These are phyloP conservation scores for Talaromyces sp. DNA, from an alignment of 2,329 filamentous ascomycete species.

Conservation along the genomic window DNA sequence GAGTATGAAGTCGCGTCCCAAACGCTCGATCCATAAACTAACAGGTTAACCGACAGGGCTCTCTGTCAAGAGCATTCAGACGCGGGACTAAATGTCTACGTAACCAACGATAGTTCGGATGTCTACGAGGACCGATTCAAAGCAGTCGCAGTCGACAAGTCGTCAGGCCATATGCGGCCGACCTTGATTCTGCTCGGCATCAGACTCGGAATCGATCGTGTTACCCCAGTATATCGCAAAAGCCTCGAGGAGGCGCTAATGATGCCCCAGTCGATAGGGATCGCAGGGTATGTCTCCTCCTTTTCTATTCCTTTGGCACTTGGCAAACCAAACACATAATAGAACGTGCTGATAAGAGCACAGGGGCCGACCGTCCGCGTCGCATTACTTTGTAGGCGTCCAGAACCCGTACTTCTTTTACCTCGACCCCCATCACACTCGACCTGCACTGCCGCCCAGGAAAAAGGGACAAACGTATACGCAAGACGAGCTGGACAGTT, in stretches of 20 bases:
- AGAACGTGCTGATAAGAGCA: constrained; percentile 4
- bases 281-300: constrained; percentile 69
- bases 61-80: constrained; percentile 62
- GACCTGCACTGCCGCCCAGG: constrained; percentile 65
- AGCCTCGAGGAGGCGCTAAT: constrained; percentile 80
- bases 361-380: constrained; percentile 87
- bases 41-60: constrained; percentile 50
- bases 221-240: constrained; percentile 92
- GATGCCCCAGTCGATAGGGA: constrained; percentile 88
- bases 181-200: constrained; percentile 87
- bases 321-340: too few species aligned
- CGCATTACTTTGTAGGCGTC: constrained; percentile 68
- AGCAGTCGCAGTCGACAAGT: constrained; percentile 64
- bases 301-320: background rate
- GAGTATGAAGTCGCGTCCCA: constrained; percentile 54
- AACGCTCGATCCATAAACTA: background rate
- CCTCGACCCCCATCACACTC: constrained; percentile 85
- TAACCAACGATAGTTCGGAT: constrained; percentile 83
- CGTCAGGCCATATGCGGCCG: constrained; percentile 64
- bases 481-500: constrained; percentile 69
- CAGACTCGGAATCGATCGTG: constrained; percentile 84
- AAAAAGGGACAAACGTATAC: constrained; percentile 48
- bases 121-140: constrained; percentile 89
- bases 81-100: constrained; percentile 70
- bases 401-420: constrained; percentile 84